Percentiles rank a stretch among this genome's conserved stretches.
These are phyloP conservation scores for Shiraia sp. DNA, from an alignment of 2,329 filamentous ascomycete genomes.

Conservation along the genomic window DNA sequence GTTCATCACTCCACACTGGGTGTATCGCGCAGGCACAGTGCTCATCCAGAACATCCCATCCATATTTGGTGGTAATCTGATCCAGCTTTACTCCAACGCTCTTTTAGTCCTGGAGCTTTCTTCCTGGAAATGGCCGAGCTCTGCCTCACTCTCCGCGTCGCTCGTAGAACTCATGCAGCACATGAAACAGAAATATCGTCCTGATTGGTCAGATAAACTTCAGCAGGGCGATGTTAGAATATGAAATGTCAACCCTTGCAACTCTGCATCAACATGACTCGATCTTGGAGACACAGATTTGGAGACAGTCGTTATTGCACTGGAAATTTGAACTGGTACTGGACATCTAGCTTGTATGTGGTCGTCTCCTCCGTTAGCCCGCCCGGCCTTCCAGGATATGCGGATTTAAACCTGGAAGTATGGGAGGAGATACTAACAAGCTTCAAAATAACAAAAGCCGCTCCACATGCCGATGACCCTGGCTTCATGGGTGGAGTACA, in stretches of 20 bases:
- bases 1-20: slow-evolving; percentile 42
- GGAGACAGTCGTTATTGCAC: no score
- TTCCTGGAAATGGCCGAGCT: slow-evolving; percentile 41
- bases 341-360: no score
- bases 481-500: no score
- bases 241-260: slow-evolving; percentile 11
- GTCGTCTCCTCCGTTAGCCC: no score
- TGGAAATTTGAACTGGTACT: no score
- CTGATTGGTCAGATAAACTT: slow-evolving; percentile 32
- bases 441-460: no score
- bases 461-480: no score
- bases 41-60: slow-evolving; percentile 37
- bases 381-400: no score
- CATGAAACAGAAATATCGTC: slow-evolving; percentile 35
- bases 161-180: slow-evolving; percentile 37
- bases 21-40: slow-evolving; percentile 37
- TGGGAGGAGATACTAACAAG: no score
- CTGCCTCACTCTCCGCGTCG: slow-evolving; percentile 30
- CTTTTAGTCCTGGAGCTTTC: slow-evolving; percentile 39
- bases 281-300: no score
- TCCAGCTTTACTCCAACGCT: slow-evolving; percentile 41
- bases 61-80: slow-evolving; percentile 35
- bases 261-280: no score
- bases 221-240: slow-evolving; percentile 33
- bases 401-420: no score